Conservation (phyloP, 192 early-diverging fungal genomes). For the Coemansia sp. region DNA sequence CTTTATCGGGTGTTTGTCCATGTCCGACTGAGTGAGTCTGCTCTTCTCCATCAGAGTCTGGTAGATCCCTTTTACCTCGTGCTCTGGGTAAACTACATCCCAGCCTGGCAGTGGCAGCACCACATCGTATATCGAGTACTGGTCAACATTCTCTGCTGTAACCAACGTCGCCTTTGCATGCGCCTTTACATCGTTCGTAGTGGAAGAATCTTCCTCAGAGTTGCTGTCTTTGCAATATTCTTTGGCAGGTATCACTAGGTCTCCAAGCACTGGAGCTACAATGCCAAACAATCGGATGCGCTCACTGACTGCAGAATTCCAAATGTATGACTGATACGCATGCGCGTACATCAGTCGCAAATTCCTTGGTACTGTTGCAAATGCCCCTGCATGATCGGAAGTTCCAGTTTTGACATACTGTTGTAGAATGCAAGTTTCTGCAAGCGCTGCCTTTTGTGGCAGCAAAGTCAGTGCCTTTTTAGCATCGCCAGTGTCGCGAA, state of each 20-base stretch:
- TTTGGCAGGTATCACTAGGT: constrained; percentile 66
- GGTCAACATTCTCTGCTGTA: constrained; percentile 63
- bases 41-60: constrained; percentile 69
- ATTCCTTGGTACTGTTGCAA: constrained; percentile 77
- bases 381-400: constrained; percentile 60
- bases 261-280: constrained; percentile 71
- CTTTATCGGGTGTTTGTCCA: constrained; percentile 61
- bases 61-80: constrained; percentile 69
- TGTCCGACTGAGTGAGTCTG: constrained; percentile 63
- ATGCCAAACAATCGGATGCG: constrained; percentile 69
- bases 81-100: constrained; percentile 73
- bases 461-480: constrained; percentile 60
- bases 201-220: constrained; percentile 32
- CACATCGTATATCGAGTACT: constrained; percentile 84
- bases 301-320: constrained; percentile 84
- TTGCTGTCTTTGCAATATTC: constrained; percentile 1
- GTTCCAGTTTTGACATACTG: constrained; percentile 54
- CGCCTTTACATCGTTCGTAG: constrained; percentile 18
- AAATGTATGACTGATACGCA: constrained; percentile 92
- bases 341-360: constrained; percentile 92
- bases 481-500: constrained; percentile 65
- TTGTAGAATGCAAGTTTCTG: constrained; percentile 73
- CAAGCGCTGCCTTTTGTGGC: constrained; percentile 61
- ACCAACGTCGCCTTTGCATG: constrained; percentile 54
- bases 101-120: constrained; percentile 90